phyloP scores from a whole-genome alignment of 331 rosid species.

The Quercus tomentella region DNA sequence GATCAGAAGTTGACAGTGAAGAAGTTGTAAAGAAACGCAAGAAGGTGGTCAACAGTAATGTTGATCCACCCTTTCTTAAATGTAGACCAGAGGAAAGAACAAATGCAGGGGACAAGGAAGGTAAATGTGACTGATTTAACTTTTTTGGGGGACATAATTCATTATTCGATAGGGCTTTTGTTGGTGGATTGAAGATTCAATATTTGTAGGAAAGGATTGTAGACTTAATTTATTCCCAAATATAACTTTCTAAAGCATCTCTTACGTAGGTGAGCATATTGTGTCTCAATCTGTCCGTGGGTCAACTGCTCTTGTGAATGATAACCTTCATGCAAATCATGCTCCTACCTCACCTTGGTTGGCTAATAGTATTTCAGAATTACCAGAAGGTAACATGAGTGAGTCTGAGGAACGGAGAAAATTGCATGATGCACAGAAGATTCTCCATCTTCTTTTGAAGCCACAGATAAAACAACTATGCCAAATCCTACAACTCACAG shows the following conservation, averaged over 20 bases:
- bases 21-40: conserved; percentile 48
- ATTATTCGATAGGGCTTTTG: not conserved
- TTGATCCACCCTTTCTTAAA: conserved; percentile 31
- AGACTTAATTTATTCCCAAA: not conserved
- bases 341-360: conserved; percentile 3
- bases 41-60: conserved; percentile 40
- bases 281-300: conserved; percentile 18
- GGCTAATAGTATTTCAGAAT: conserved; percentile 8
- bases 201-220: not conserved
- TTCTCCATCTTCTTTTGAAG: conserved; percentile 60
- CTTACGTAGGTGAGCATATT: conserved; percentile 35
- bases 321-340: conserved; percentile 5
- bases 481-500: conserved; percentile 63
- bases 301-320: conserved; percentile 27
- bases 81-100: conserved; percentile 34
- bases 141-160: conserved; percentile 5
- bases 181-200: not conserved
- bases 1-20: conserved; percentile 35
- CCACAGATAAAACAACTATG: conserved; percentile 58
- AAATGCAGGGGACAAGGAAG: conserved; percentile 39
- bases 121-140: conserved; percentile 31
- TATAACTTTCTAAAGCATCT: conserved; percentile 10
- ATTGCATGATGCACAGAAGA: conserved; percentile 45
- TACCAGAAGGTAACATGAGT: conserved; percentile 12
- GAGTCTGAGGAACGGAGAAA: conserved; percentile 49